Evolutionary conservation across 2,329 filamentous ascomycete species (phyloP).

Genomic region (Colletotrichum chrysophilum): DNA sequence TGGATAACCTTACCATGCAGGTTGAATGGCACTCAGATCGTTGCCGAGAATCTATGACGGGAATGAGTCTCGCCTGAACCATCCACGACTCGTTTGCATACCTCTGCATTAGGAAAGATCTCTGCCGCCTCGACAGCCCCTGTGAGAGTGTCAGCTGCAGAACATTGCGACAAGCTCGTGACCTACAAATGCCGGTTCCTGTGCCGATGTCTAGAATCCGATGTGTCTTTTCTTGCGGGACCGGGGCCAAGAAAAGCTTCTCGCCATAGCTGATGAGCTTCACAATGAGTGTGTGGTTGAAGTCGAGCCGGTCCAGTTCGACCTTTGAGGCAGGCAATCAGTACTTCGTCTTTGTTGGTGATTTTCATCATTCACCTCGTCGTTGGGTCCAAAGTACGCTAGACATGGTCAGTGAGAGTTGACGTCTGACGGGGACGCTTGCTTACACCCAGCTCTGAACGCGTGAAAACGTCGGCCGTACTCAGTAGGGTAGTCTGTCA

Average conservation of each 20-base stretch:
- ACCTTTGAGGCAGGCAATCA: not conserved
- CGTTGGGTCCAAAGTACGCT: constrained; percentile 40
- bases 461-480: too few species aligned
- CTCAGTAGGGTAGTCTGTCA: too few species aligned
- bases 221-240: constrained; percentile 31
- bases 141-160: not conserved
- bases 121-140: constrained; percentile 46
- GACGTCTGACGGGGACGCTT: too few species aligned
- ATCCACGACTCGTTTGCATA: not conserved
- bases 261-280: not conserved
- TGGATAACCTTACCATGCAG: not conserved
- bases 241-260: constrained; percentile 24
- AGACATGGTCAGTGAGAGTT: too few species aligned
- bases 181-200: constrained; percentile 44
- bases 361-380: constrained; percentile 27
- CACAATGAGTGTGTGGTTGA: not conserved
- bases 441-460: too few species aligned
- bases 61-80: constrained; percentile 42
- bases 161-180: not conserved
- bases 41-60: constrained; percentile 29
- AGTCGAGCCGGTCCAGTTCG: constrained; percentile 7
- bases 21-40: constrained; percentile 28
- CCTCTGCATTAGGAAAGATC: constrained; percentile 31
- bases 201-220: constrained; percentile 48
- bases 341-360: not conserved